phyloP scores from a whole-genome alignment of 495 filamentous ascomycete species.

The Margaritispora aquatica region DNA sequence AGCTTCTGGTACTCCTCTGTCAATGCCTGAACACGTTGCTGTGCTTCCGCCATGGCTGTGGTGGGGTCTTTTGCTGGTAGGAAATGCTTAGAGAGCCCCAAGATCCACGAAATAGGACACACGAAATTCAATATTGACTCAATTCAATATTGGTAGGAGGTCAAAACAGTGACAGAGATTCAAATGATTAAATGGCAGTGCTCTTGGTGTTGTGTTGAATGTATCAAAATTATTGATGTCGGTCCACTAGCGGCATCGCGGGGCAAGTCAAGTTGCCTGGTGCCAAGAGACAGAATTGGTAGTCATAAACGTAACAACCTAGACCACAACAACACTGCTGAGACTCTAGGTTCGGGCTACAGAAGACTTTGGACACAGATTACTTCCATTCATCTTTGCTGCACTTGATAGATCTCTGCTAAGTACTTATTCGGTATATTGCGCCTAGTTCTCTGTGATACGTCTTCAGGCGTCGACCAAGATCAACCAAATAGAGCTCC shows the following conservation, averaged over 20 bases:
- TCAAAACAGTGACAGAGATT: not conserved
- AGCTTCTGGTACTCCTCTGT: constrained; percentile 83
- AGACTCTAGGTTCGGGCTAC: too few relatives aligned
- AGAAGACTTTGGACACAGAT: too few relatives aligned
- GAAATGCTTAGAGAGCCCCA: not conserved
- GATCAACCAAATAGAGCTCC: not conserved
- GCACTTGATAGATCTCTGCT: too few relatives aligned
- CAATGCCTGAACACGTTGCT: constrained; percentile 64
- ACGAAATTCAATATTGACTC: too few relatives aligned
- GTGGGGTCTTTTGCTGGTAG: not conserved
- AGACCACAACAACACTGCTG: constrained; percentile 17
- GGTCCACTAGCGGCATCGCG: constrained; percentile 16
- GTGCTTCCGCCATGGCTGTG: constrained; percentile 37
- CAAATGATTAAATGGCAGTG: not conserved
- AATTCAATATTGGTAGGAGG: too few relatives aligned
- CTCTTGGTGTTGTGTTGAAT: too few relatives aligned
- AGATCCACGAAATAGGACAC: too few relatives aligned
- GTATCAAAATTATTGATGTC: constrained; percentile 6
- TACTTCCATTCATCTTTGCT: too few relatives aligned
- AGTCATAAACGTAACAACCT: constrained; percentile 17
- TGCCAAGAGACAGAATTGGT: constrained; percentile 19
- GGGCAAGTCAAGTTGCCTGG: constrained; percentile 19
- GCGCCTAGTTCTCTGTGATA: not conserved
- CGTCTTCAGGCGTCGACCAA: not conserved
- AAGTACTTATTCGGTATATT: too few relatives aligned